phyloP scores from a whole-genome alignment of 177 flowering plant genomes.

The Vitis hybrid region DNA sequence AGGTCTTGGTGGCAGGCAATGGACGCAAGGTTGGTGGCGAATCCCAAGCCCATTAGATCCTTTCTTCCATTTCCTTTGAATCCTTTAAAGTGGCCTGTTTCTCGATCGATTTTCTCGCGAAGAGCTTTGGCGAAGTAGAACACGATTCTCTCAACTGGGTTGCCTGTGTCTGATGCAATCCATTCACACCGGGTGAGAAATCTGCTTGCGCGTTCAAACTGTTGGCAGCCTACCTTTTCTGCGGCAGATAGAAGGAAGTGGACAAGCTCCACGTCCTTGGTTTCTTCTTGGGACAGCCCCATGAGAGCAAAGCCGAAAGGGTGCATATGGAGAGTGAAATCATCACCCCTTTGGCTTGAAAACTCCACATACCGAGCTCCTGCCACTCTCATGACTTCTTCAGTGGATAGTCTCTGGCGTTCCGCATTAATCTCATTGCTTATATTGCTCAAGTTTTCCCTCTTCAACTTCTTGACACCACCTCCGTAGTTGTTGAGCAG shows the following conservation, averaged over 20 bases:
- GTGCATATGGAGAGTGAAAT: constrained; percentile 24
- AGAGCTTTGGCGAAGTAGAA: constrained; percentile 39
- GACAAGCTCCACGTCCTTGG: constrained; percentile 46
- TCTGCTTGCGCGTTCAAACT: constrained; percentile 43
- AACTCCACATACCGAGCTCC: constrained; percentile 35
- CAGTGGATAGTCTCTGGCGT: constrained; percentile 21
- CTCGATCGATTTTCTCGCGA: constrained; percentile 29
- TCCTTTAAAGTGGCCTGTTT: constrained; percentile 18
- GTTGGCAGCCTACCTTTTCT: constrained; percentile 42
- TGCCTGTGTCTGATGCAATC: constrained; percentile 35
- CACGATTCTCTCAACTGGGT: constrained; percentile 43
- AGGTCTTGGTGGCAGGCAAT: constrained; percentile 10
- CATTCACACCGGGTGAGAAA: constrained; percentile 40
- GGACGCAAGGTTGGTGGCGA: constrained; percentile 1
- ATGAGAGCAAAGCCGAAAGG: constrained; percentile 36
- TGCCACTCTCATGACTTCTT: constrained; percentile 38
- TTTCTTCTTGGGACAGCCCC: constrained; percentile 43
- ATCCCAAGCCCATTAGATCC: neutral
- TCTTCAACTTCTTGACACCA: constrained; percentile 21
- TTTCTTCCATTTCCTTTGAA: neutral
- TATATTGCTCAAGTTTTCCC: neutral
- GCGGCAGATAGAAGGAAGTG: constrained; percentile 59
- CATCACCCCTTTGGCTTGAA: constrained; percentile 20
- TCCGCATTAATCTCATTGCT: neutral
- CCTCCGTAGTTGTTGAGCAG: constrained; percentile 26